These are phyloP conservation scores for Auriscalpium orientale DNA, from an alignment of 768 basidiomycete genomes.

Conservation along the genomic window DNA sequence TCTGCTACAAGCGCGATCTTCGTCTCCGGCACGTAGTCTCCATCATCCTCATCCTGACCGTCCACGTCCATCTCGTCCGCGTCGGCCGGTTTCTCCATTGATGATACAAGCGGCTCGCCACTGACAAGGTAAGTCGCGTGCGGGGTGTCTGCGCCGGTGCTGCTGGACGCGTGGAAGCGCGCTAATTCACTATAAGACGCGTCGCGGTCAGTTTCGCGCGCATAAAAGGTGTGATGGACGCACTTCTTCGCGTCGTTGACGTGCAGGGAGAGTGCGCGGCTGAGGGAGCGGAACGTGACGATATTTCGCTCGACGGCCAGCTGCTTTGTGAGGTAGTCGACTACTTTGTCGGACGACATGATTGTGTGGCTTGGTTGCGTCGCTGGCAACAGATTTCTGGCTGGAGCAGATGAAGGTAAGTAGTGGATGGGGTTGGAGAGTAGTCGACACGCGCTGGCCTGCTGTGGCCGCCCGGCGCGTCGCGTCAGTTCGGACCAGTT, in stretches of 20 bases:
- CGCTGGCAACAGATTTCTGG: no score
- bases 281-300: conserved; percentile 71
- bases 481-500: no score
- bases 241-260: conserved; percentile 79
- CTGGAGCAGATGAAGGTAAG: no score
- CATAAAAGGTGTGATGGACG: conserved; percentile 11
- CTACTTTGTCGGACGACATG: conserved; percentile 18
- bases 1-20: conserved; percentile 57
- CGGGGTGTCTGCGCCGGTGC: conserved; percentile 32
- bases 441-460: no score
- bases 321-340: conserved; percentile 40
- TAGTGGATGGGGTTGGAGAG: no score
- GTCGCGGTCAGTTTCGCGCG: not conserved
- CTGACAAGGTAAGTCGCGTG: conserved; percentile 68
- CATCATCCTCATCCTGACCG: conserved; percentile 29
- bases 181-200: conserved; percentile 49
- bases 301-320: conserved; percentile 36
- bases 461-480: no score
- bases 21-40: conserved; percentile 36
- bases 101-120: conserved; percentile 34
- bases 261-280: conserved; percentile 61
- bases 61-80: conserved; percentile 28
- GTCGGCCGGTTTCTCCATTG: conserved; percentile 1
- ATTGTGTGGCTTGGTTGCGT: not conserved
- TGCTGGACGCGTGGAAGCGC: conserved; percentile 41